Percentiles rank a stretch among this genome's conserved stretches.
phyloP scores from a whole-genome alignment of 1,284 basidiomycete genomes.

The Austroboletus niveus region DNA sequence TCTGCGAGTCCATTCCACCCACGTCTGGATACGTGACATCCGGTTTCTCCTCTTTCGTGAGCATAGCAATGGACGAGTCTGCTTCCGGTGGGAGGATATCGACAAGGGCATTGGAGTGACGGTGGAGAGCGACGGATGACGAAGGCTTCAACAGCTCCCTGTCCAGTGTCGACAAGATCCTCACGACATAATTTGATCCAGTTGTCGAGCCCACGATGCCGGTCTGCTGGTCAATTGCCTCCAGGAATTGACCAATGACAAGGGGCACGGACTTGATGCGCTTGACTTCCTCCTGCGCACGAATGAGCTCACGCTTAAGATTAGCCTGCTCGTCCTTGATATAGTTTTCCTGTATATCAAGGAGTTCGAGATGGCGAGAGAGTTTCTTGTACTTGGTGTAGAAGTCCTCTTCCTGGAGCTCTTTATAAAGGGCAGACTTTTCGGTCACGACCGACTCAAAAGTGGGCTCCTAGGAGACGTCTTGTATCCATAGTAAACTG shows the following conservation, averaged over 20 bases:
- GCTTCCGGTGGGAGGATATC: constrained; percentile 99
- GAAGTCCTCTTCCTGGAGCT: constrained; percentile 88
- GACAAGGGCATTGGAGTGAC: constrained; percentile 98
- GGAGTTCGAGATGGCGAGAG: constrained; percentile 88
- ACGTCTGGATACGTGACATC: constrained; percentile 90
- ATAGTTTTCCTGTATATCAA: constrained; percentile 95
- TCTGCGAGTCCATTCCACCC: constrained; percentile 97
- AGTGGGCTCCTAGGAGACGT: constrained; percentile 72
- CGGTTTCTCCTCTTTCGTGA: constrained; percentile 91
- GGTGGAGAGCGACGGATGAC: constrained; percentile 94
- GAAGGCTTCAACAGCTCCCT: constrained; percentile 97
- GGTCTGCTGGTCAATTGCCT: constrained; percentile 97
- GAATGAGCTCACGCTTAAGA: constrained; percentile 95
- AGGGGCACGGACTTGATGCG: constrained; percentile 98
- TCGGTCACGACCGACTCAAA: constrained; percentile 86
- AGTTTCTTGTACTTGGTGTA: constrained; percentile 97
- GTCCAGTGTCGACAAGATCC: constrained; percentile 96
- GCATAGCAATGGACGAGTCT: constrained; percentile 95
- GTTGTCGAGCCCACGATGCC: constrained; percentile 98
- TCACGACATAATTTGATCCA: constrained; percentile 97
- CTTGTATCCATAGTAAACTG: not conserved
- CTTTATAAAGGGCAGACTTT: constrained; percentile 82
- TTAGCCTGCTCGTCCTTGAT: constrained; percentile 99
- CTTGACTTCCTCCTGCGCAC: constrained; percentile 99
- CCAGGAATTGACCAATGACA: constrained; percentile 99